Evolutionary conservation across 108 stramenopile genomes (phyloP), one percentile per base, ranked within the genome.

Genomic region (Fistulifera pelliculosa): DNA sequence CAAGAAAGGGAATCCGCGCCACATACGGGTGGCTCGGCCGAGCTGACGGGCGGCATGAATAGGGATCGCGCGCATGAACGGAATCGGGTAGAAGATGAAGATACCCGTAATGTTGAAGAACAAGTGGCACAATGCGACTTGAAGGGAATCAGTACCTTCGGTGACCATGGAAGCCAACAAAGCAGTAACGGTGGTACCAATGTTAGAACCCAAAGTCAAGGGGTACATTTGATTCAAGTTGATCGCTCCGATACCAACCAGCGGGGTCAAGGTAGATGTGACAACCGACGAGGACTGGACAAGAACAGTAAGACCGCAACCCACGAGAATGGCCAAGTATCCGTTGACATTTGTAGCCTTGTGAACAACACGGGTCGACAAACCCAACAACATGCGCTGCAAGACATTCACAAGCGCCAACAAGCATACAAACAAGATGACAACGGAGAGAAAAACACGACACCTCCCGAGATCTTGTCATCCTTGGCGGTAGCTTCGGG

Each of bases 21-120:
- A 81, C 17, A 69, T 27, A 4, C 77, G 65, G 5, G 87, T 83
- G 15, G 62, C 64, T 27, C 66, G 58, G 13, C 89, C 89, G 24
- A 90, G 68, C 1, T 50, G 49, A 15, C 76, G 67, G n/a, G 85
- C 85, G 28, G 66, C 71, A 22, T 56, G 49, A 17, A 90, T 57
- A 1, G 89, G 85, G 45, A 90, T 54, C 2, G 49, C 27, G 24
- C 89, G 77, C 77, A 90, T 82, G 52, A 73, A 70, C 22, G 89
- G 85, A 49, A 90, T 22, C 21, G 89, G 85, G 62, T 86, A 90
- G 73, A 80, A 90, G 19, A 90, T 74, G 41, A 83, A 19, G 52
- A 85, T 83, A 41, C 62, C 55, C 11, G 57, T 44, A 28, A 82
- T 53, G 74, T 87, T 87, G 79, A 87, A 87, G 64, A 87, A 69